These are phyloP conservation scores for Periconia macrospinosa DNA, from an alignment of 2,329 filamentous ascomycete species.

Conservation along the genomic window DNA sequence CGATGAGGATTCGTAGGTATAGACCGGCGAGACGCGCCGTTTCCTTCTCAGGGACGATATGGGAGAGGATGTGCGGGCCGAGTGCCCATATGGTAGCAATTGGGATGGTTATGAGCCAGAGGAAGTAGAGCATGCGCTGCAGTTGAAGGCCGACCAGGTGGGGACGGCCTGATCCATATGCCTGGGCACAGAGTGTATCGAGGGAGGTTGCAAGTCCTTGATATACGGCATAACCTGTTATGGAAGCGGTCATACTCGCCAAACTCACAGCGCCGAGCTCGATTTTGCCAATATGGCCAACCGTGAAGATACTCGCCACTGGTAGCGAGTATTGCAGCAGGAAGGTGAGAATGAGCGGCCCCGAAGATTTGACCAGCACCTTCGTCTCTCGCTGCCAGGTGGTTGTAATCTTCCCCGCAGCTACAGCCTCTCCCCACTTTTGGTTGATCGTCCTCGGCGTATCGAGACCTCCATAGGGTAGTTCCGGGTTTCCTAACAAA, in stretches of 20 bases:
- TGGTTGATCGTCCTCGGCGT: conserved; percentile 50
- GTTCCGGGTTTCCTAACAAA: conserved; percentile 45
- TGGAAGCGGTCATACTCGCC: conserved; percentile 53
- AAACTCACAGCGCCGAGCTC: conserved; percentile 53
- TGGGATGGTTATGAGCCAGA: conserved; percentile 71
- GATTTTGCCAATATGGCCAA: conserved; percentile 53
- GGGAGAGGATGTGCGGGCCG: conserved; percentile 63
- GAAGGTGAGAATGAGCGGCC: conserved; percentile 51
- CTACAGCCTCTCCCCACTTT: conserved; percentile 69
- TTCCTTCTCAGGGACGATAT: conserved; percentile 70
- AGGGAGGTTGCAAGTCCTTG: conserved; percentile 80
- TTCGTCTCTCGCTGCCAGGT: conserved; percentile 90
- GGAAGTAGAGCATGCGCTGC: conserved; percentile 78
- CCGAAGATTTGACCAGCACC: conserved; percentile 64
- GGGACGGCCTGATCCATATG: conserved; percentile 88
- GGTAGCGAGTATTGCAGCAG: conserved; percentile 53
- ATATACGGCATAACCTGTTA: conserved; percentile 52
- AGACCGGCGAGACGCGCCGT: conserved; percentile 71
- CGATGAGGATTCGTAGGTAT: conserved; percentile 70
- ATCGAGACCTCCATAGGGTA: conserved; percentile 51
- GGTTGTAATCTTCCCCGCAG: conserved; percentile 78
- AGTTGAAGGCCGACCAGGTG: conserved; percentile 84
- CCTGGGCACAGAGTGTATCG: conserved; percentile 91
- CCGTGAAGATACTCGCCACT: conserved; percentile 52
- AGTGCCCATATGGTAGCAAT: conserved; percentile 72